phyloP scores from a whole-genome alignment of 306 rosid genomes.

The Quercus berberidifolia region DNA sequence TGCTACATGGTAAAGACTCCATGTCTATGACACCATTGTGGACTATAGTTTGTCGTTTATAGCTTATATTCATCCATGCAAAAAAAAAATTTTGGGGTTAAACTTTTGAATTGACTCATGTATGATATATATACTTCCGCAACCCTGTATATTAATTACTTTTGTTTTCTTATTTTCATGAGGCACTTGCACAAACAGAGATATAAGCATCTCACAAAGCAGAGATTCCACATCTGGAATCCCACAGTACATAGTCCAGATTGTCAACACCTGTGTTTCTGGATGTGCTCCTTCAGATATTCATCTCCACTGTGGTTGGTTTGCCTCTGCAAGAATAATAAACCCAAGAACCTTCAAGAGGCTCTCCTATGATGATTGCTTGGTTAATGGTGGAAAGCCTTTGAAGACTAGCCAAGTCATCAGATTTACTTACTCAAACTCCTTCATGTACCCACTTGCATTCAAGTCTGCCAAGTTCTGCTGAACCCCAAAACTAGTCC shows the following conservation, averaged over 20 bases:
- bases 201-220: constrained; percentile 65
- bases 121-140: not conserved
- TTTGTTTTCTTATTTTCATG: not conserved
- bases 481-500: constrained; percentile 16
- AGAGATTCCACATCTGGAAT: constrained; percentile 48
- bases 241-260: constrained; percentile 56
- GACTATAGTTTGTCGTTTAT: no score
- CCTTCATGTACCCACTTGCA: constrained; percentile 58
- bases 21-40: no score
- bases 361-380: constrained; percentile 57
- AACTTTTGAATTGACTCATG: no score
- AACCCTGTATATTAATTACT: not conserved
- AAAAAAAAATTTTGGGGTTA: not conserved
- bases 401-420: constrained; percentile 38
- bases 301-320: constrained; percentile 74
- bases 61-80: not conserved
- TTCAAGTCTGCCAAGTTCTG: constrained; percentile 61
- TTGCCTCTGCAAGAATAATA: constrained; percentile 60
- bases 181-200: constrained; percentile 54
- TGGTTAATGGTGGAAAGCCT: constrained; percentile 60
- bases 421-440: constrained; percentile 60
- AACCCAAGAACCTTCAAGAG: constrained; percentile 59
- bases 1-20: constrained; percentile 34
- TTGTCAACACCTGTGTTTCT: constrained; percentile 59
- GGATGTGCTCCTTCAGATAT: constrained; percentile 55